Base-by-base conservation (phyloP, 129 eudicot species). In the Apium graveolens region DNA sequence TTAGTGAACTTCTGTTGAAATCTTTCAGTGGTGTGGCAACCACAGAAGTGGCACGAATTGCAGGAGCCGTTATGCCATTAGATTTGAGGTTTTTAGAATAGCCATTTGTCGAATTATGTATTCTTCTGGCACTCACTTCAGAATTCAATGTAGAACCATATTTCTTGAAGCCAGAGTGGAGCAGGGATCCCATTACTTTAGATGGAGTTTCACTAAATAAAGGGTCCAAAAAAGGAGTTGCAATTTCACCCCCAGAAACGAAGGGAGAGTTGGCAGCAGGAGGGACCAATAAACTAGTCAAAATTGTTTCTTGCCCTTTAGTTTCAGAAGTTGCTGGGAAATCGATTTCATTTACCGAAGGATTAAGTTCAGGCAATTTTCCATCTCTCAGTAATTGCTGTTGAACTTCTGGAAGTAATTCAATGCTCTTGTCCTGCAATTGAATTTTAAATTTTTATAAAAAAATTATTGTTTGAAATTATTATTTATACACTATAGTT, bases 371-470 rank as follows among this genome's bases (percentile, higher is more conserved):
- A 26, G 94, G 87, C 73, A 89, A 82, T 69, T 87, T 80, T 73
- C 97, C 97, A 46, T 79, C 75, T 82, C 88, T 96, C 75, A 90
- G 66, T 82, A 86, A 86, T 78, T 89, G 93, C 81, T 87, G 99
- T 76, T 92, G 83, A 42, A 87, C 84, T 77, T 90, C 99, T 44
- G 99, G 99, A 57, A 96, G 90, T 78, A 96, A 86, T 74, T 92
- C 90, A 70, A 96, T 49, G 78, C 97, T 70, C 76, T 85, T 89
- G 46, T 85, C 85, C 99, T 95, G 92, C 80, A 78, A 44, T 44
- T 44, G 12, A 44, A 38, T 38, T 41, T 41, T 39, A 6, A 6
- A 10, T 41, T 41, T 0, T 38, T 38, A 34, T 80, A 31, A 66
- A 51, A 44, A 66, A 12, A 20, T 41, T 66, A 18, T 53, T 18